Evolutionary conservation across 2,329 filamentous ascomycete species (phyloP), one percentile per base, ranked within the genome.

Genomic region (Beauveria sp.): DNA sequence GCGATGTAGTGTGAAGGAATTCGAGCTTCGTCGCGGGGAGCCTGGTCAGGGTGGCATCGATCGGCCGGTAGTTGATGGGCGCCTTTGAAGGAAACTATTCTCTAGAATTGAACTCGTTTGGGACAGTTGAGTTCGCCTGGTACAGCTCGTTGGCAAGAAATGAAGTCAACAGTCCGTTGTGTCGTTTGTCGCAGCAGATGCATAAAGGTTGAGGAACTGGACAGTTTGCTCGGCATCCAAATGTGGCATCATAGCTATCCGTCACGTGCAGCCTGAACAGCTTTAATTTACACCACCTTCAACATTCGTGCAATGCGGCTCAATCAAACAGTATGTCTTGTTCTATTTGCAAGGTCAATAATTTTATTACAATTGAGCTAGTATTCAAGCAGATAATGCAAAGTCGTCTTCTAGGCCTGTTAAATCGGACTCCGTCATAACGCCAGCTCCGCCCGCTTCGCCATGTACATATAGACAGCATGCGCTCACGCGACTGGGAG

Each of bases 191-290:
- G 46, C 44, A 30, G 24, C 30, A 8, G 14, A 48, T 22, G 16
- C 37, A 43, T 51, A 10, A 20, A 55, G 24, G 3, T 50, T 12
- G 9, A 43, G 55, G 10, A 51, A 34, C 26, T 37, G 34, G 55
- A 26, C 47, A 43, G 22, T 18, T 58, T 51, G 34, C 34, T 44
- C 46, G 46, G 47, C 34, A 58, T 58, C 22, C 20, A 8, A 59
- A 59, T 34, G 40, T 59, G 56, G 48, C 41, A 30, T 48, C 43
- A 24, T 43, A n/a, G 12, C 30, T 10, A 57, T 14, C 47, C 48
- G 48, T 59, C 56, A 59, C 56, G 56, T 59, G 56, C 56, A 37
- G 22, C 44, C 2, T 48, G 30, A 20, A 40, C 20, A 16, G 3
- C 28, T 16, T 6, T 22, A 8, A 24, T 14, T 20, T 28, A 44